Evolutionary conservation across 225 moss, liverwort and hornwort species (phyloP), one percentile per base, ranked within the genome.

Genomic region (Takakia lepidozioides): DNA sequence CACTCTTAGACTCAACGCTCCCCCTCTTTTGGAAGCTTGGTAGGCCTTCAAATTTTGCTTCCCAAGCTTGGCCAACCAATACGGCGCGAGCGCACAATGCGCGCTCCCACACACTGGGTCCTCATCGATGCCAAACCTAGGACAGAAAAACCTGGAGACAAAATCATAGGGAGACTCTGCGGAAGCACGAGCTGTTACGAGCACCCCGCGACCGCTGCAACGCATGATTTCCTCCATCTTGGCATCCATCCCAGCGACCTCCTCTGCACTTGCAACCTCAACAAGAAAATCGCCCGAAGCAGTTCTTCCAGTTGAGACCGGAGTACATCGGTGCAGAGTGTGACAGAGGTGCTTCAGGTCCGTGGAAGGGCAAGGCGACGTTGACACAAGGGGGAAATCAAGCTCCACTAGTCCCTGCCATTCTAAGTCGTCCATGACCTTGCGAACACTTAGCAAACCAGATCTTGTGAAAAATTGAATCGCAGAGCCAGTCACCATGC

Each of bases 21-120:
- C 74, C 16, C 74, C 74, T 45, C 74, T 52, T 29, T 58, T 53
- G 3, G 69, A 69, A 23, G 69, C 81, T 46, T 69, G 76, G 22
- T 66, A 72, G 2, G 81, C 72, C 32, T 71, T 4, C 53, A 81
- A 43, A 1, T 44, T 62, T 28, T 60, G 24, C 46, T 72, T 76
- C 25, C 60, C 68, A 13, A 77, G 68, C 30, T 72, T 77, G 5
- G 20, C 52, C 35, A 64, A 72, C 77, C 77, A 77, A 44, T 27
- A 51, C 5, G 77, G 64, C 14, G 72, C 68, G 13, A 77, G 60
- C 10, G 77, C 54, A 29, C 77, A 72, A 45, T 77, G 77, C 1
- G 68, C 72, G 42, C 68, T 77, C 3, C 77, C 77, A 22, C 72
- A 72, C 10, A 77, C 77, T 8, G 57, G 51, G 36, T 80, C 74